A percentile compares a stretch with the other conserved stretches of the same genome.
Conservation (phyloP, 805 yeast genomes). For the Zygotorulaspora danielsina region DNA sequence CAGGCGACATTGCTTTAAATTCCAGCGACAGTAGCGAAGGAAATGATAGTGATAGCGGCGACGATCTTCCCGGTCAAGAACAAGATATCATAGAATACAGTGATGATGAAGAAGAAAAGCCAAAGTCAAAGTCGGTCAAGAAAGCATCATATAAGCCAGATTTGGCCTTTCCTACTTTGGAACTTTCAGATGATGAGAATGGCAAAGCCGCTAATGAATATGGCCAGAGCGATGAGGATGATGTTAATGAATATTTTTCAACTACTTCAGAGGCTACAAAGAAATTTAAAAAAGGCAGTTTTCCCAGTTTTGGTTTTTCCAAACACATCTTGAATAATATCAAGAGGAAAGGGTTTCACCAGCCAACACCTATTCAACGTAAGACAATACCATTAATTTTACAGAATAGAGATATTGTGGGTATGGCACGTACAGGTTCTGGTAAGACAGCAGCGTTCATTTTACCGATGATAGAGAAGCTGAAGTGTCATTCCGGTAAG, state of each 20-base stretch:
- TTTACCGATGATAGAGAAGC: conserved; percentile 80
- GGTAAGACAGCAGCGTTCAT: conserved; percentile 98
- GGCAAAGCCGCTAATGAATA: conserved; percentile 35
- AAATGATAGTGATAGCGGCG: conserved; percentile 34
- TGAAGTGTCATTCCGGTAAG: conserved; percentile 78
- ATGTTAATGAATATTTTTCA: conserved; percentile 43
- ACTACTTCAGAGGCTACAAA: conserved; percentile 32
- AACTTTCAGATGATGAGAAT: conserved; percentile 50
- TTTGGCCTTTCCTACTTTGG: conserved; percentile 34
- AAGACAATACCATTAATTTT: conserved; percentile 88
- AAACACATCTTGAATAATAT: conserved; percentile 66
- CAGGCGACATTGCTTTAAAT: conserved; percentile 51
- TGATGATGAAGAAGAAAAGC: conserved; percentile 48
- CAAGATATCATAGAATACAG: conserved; percentile 30
- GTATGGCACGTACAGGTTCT: conserved; percentile 99
- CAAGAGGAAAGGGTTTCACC: conserved; percentile 78
- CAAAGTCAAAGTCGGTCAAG: conserved; percentile 21
- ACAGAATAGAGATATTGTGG: conserved; percentile 90
- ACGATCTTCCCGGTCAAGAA: conserved; percentile 18
- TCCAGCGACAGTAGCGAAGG: conserved; percentile 36
- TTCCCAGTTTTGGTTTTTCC: conserved; percentile 86
- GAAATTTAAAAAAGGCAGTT: conserved; percentile 62
- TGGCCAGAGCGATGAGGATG: conserved; percentile 43
- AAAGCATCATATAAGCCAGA: conserved; percentile 16
- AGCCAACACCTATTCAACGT: conserved; percentile 97